Evolutionary conservation across 2,329 filamentous ascomycete genomes (phyloP), one percentile per base, ranked within the genome.

Genomic region (Aspergillus glaucus): DNA sequence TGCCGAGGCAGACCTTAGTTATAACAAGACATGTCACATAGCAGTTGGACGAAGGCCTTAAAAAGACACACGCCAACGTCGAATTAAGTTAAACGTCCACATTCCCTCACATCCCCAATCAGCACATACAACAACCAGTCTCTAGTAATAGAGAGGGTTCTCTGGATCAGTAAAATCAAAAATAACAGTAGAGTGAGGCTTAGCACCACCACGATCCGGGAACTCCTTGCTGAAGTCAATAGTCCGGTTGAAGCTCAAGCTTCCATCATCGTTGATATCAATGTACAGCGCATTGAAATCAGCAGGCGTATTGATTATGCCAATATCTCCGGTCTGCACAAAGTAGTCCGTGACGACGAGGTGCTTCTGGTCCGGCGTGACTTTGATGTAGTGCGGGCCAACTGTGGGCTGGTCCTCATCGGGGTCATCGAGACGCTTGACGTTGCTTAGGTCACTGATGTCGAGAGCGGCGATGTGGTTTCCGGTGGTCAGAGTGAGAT

Each of bases 311-410:
- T 83, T 82, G 58, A 84, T 72, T 2, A 84, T 67, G 6, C 77
- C 78, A 49, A 83, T 82, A 48, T 79, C 76, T 22, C 80, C 80
- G 8, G 75, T 79, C 66, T 84, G 80, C 2, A 85, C 79, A 58
- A 84, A 84, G 69, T 84, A 84, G 46, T 82, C 81, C n/a, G 78
- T 82, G 12, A 84, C 79, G 2, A 84, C 71, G 14, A 84, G 64
- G 61, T 84, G 79, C 72, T 81, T 81, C 71, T 83, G 79, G 54
- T 84, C 81, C 0, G 81, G 80, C 4, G 78, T 78, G 50, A 84
- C 72, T 70, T 84, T 84, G 68, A 84, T 69, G 56, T 83, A 84
- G 68, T 84, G 81, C 0, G 80, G 80, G 1, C 80, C 79, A 46
- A 82, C 72, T 50, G 78, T 80, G 17, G 79, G 79, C 62, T 84